Base-by-base conservation (phyloP, 371 early-diverging fungal genomes). In the Umbelopsis sp. region DNA sequence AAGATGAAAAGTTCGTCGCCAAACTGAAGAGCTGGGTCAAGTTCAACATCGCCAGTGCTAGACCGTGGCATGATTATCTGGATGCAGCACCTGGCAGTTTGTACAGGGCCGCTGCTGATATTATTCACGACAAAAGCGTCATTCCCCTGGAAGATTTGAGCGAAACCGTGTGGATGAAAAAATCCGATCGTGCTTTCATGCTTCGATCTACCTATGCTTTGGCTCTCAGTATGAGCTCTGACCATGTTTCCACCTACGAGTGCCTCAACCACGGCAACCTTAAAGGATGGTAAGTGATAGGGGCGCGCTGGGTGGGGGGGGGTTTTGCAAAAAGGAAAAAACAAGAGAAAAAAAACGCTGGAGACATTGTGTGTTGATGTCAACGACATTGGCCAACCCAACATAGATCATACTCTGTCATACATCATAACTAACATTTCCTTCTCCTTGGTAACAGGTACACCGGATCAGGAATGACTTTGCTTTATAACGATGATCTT, bases 21-120 rank as follows among this genome's bases (percentile, higher is more conserved):
- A 57, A 29, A 35, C 35, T 57, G 29, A 57, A 57, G 35, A 29
- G 57, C 12, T 57, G 57, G 57, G 57, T 57, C 29, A 57, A 57
- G 18, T 35, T 25, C 37, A 57, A 57, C 29, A 35, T 57, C 4
- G 57, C 35, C 16, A 35, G n/a, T 18, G 57, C 57, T 16, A 24
- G 35, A 11, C 57, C 57, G 3, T 57, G 25, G 32, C 57, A 57
- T 14, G 57, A 57, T 29, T 57, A 57, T n/a, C 29, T 57, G 57
- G 57, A 57, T 35, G 29, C 57, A 12, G 57, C 57, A 3, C 29
- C 57, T 25, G 57, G 57, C 10, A 57, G 57, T n/a, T 35, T 57
- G 29, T 57, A 57, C 35, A 24, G 57, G 7, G 57, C 57, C 4
- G 57, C 57, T 4, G 32, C 57, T 18, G 57, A 57, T 16, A 32